Conservation (phyloP, 352 stramenopile species). For the Plasmopara viticola region DNA sequence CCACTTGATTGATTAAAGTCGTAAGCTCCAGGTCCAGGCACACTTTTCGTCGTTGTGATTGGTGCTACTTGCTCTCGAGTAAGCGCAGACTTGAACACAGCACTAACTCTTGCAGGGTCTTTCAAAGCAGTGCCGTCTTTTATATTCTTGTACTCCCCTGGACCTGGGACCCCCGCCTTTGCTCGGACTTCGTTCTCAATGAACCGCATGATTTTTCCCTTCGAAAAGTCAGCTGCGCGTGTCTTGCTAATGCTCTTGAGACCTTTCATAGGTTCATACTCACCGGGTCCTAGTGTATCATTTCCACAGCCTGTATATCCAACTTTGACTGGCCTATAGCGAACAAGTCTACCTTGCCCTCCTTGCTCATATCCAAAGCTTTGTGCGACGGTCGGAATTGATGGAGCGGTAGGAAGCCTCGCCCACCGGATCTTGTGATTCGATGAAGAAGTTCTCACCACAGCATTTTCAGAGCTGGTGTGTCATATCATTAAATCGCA, state of each 20-base stretch:
- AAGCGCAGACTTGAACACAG: conserved; percentile 66
- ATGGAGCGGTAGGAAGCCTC: conserved; percentile 59
- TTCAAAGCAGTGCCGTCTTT: conserved; percentile 25
- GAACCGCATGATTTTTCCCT: conserved; percentile 56
- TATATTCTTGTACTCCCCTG: conserved; percentile 50
- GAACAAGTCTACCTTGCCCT: conserved; percentile 63
- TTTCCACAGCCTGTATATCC: conserved; percentile 47
- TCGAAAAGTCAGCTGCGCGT: conserved; percentile 62
- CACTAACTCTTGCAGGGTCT: conserved; percentile 41
- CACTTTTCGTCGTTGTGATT: conserved; percentile 25
- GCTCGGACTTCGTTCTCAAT: conserved; percentile 57
- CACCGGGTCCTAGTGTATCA: conserved; percentile 59
- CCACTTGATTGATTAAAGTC: conserved; percentile 34
- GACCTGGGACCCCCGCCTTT: conserved; percentile 47
- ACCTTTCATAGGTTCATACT: conserved; percentile 63
- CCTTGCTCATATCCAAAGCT: conserved; percentile 78
- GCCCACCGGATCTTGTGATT: conserved; percentile 59
- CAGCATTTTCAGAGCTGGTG: conserved; percentile 23
- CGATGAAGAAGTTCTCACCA: conserved; percentile 26
- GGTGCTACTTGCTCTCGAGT: conserved; percentile 41
- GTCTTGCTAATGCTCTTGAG: conserved; percentile 65
- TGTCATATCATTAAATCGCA: conserved; percentile 4
- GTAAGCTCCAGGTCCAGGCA: conserved; percentile 65
- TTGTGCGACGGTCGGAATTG: conserved; percentile 61
- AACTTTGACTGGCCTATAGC: conserved; percentile 48